phyloP scores from a whole-genome alignment of 352 stramenopile species.

The Thraustochytrium sp. region DNA sequence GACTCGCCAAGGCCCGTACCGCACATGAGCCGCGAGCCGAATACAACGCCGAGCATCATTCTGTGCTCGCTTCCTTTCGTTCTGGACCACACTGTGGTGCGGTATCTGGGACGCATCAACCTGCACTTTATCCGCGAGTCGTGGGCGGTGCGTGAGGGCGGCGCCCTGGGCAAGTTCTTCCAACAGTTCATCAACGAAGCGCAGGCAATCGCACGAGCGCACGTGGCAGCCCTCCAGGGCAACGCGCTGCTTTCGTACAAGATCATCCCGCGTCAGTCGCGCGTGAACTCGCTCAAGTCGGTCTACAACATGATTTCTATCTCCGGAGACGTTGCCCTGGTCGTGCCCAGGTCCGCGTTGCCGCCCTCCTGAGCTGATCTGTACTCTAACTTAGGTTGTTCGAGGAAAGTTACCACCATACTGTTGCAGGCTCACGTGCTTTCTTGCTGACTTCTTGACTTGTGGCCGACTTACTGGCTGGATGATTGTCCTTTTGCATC shows the following conservation, averaged over 20 bases:
- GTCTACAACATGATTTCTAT: slow-evolving; percentile 86
- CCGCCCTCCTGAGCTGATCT: too few relatives aligned
- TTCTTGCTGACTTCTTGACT: too few relatives aligned
- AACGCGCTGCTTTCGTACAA: slow-evolving; percentile 78
- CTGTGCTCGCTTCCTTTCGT: slow-evolving; percentile 16
- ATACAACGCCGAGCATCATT: background rate
- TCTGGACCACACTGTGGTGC: background rate
- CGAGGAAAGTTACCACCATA: too few relatives aligned
- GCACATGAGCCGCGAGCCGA: background rate
- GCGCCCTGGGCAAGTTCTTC: slow-evolving; percentile 73
- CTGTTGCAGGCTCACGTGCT: too few relatives aligned
- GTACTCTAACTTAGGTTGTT: too few relatives aligned
- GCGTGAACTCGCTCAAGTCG: slow-evolving; percentile 74
- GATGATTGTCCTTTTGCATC: too few relatives aligned
- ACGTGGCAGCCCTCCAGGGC: slow-evolving; percentile 68
- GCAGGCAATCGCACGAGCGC: slow-evolving; percentile 71
- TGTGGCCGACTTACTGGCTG: too few relatives aligned
- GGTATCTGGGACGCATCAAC: slow-evolving; percentile 72
- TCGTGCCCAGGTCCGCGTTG: too few relatives aligned
- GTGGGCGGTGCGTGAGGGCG: slow-evolving; percentile 73
- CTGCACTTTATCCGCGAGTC: slow-evolving; percentile 82
- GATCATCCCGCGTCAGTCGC: slow-evolving; percentile 74
- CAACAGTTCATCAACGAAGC: slow-evolving; percentile 76
- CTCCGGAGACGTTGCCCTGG: slow-evolving; percentile 67
- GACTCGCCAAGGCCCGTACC: background rate